Evolutionary conservation across 371 early-diverging fungal species (phyloP), one percentile per base, ranked within the genome.

Genomic region (Lichtheimia corymbifera): DNA sequence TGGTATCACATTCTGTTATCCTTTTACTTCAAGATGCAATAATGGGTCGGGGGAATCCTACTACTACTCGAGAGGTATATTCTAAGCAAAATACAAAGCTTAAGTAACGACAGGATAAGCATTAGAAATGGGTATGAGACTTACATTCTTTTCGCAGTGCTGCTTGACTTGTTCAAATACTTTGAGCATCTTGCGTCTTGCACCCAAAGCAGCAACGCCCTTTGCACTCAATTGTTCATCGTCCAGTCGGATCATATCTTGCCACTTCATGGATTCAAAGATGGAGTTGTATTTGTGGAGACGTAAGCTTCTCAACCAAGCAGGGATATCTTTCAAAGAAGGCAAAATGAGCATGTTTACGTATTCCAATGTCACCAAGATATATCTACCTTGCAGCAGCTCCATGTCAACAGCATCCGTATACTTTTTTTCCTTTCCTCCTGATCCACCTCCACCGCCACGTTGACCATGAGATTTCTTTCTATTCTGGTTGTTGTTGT

Each of bases 121-220:
- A 30, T 30, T 13, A 4, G 15, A 51, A 17, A 27, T 24, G 25
- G 25, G 5, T 51, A 20, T 9, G 3, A 3, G 17, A 66, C 72
- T 73, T 70, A 79, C 79, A 62, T 79, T 70, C 24, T 44, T 45
- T 51, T 64, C 68, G 64, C 79, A 79, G 44, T 79, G 73, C 17
- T 61, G 61, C 24, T 83, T 80, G 54, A 97, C 87, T 35, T 87
- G 73, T 63, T 95, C 96, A 83, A 97, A 97, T 50, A 95, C 94
- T 78, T 95, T 96, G 53, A 96, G 74, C 88, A 97, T 87, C 73
- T 97, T 97, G 58, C 94, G 84, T 47, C 98, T 84, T 13, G 97
- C 97, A 45, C 97, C 97, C 55, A 96, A 79, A 42, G 97, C 97
- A 15, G 90, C 80, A 9, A 97, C 95, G 17, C 98, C 98, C 71